Base-by-base conservation (phyloP, 1,284 basidiomycete species). In the Tremellales sp. region DNA sequence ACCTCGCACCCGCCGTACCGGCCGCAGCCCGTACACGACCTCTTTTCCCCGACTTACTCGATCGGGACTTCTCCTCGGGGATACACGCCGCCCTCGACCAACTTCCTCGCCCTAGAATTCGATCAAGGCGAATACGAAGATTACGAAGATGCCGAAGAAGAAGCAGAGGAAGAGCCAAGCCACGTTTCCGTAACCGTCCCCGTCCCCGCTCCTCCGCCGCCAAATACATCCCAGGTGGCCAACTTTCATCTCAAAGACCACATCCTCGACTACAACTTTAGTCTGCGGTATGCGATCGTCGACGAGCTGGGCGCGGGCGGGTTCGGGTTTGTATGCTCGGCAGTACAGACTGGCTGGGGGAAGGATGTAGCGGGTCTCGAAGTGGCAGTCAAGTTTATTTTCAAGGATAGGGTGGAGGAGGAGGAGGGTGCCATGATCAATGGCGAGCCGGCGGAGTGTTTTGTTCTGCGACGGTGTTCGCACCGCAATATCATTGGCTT, bases 331-430 rank as follows among this genome's bases (percentile, higher is more conserved):
- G 91, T 95, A 22, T 83, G 89, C 78, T 84, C 84, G 4, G 87
- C 85, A 5, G 44, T 47, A 16, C 50, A 54, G 29, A 58, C 53
- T 1, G 55, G 56, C 1, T 43, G 43, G 19, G 51, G 43, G 12
- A 57, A 55, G 31, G 27, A 38, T 4, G n/a, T n/a, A n/a, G 18
- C 32, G 2, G 56, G 57, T 0, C 26, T 43, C 4, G 86, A 88
- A 68, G 89, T 92, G 34, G 91, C 91, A 0, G 86, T 94, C 72
- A 94, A 95, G 73, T 94, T 94, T 68, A 90, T 95, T 67, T 81
- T 85, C 74, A 90, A 88, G 70, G 78, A 80, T 48, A 87, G 86
- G 66, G 82, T 92, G 4, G 85, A 86, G 0, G 80, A 82, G 13
- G 80, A 33, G 48, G 62, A 50, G 47, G 63, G 40, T 60, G 69